Evolutionary conservation across 805 yeast genomes (phyloP).

Genomic region (Saccharomycopsis javanensis): DNA sequence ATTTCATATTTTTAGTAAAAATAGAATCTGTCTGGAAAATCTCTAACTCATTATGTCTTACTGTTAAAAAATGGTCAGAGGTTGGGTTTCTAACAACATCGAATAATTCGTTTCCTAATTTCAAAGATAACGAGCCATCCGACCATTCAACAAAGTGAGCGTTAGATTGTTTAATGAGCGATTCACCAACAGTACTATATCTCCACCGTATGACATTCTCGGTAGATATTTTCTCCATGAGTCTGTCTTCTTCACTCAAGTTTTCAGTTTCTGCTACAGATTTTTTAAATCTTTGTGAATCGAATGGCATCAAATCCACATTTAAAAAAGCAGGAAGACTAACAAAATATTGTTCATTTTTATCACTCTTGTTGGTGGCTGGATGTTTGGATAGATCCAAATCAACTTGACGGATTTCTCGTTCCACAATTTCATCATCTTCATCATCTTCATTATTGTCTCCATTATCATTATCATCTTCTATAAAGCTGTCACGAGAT

Average conservation of each 20-base stretch:
- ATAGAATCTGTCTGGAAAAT: conserved; percentile 60
- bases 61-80: conserved; percentile 62
- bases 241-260: conserved; percentile 37
- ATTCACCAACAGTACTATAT: conserved; percentile 61
- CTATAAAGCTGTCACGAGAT: conserved; percentile 16
- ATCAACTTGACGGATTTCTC: conserved; percentile 20
- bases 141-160: conserved; percentile 90
- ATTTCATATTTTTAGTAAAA: conserved; percentile 54
- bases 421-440: conserved; percentile 25
- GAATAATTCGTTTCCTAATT: conserved; percentile 79
- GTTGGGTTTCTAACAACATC: conserved; percentile 60
- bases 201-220: conserved; percentile 93
- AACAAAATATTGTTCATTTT: conserved; percentile 35
- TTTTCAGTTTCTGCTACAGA: conserved; percentile 31
- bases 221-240: conserved; percentile 57
- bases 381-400: conserved; percentile 33
- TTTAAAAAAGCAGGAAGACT: conserved; percentile 76
- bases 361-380: conserved; percentile 36
- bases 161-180: conserved; percentile 73
- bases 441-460: conserved; percentile 26
- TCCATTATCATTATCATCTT: conserved; percentile 26
- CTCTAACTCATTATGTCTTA: conserved; percentile 62
- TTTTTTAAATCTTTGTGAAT: conserved; percentile 58
- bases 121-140: conserved; percentile 81
- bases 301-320: conserved; percentile 82